Evolutionary conservation across 768 basidiomycete species (phyloP), one percentile per base, ranked within the genome.

Genomic region (Lyophyllum decastes): DNA sequence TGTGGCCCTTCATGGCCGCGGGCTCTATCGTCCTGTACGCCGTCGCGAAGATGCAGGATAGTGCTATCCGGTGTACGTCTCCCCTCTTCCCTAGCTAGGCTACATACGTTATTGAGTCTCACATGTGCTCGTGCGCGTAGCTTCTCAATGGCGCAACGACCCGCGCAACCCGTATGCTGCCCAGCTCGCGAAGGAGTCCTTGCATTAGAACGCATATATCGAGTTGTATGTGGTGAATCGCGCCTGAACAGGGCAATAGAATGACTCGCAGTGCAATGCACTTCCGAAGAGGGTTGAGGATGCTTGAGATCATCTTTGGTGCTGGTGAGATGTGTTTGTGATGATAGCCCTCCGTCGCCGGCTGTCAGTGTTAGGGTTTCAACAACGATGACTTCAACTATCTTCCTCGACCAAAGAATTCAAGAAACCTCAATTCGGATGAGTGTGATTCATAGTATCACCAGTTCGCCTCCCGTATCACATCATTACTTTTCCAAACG

Each of bases 121-220:
- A 44, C 57, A 22, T 24, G 10, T 12, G n/a, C 21, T 9, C 22
- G 22, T 22, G 25, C 14, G 21, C 14, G 25, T n/a, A 48, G 47
- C 47, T 30, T 17, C 82, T 61, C 72, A 79, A 67, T 92, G 82
- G 70, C 83, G 84, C 63, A 87, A 85, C 64, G 89, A 93, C 70
- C 84, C 91, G 33, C 85, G 85, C 69, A 94, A 94, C 80, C 92
- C 91, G 35, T 90, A 92, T 73, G 88, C 87, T 10, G 85, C 85
- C 22, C 82, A 88, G 67, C 84, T 92, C 55, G 89, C 92, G 53
- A 85, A 83, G 70, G 82, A 88, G 68, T 72, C 80, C 19, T 61
- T 77, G 60, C 78, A 80, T 64, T 80, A 77, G 70, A 70, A 19
- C 6, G 30, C 47, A 45, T n/a, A 26, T 40, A 25, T 38, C n/a